Conservation (phyloP, 331 rosid genomes). For the Malus hybrid region DNA sequence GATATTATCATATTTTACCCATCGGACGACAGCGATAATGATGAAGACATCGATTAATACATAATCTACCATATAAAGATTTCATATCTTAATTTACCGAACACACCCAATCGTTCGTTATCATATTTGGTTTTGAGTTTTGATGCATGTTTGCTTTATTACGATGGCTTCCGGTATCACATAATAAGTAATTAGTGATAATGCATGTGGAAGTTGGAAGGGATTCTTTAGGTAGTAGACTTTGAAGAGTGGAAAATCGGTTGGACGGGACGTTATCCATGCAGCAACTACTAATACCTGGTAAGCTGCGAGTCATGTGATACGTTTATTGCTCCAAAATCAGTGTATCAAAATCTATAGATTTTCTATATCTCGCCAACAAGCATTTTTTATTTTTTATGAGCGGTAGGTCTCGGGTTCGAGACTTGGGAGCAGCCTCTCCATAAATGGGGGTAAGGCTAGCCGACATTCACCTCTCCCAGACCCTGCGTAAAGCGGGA, state of each 20-base stretch:
- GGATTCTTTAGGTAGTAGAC: no score
- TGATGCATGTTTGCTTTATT: not conserved
- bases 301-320: not conserved
- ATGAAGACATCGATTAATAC: not conserved
- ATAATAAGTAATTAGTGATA: no score
- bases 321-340: not conserved
- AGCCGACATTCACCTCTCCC: no score
- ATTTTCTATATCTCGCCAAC: not conserved
- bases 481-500: no score
- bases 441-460: no score
- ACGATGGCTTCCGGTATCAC: no score
- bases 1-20: slow-evolving; percentile 21
- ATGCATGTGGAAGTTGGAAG: no score
- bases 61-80: not conserved
- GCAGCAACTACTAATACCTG: not conserved
- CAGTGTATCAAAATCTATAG: not conserved
- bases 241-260: no score
- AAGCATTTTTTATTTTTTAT: no score
- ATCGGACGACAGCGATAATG: slow-evolving; percentile 4
- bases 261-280: no score
- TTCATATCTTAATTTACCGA: not conserved
- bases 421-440: no score
- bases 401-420: no score
- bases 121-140: not conserved
- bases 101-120: not conserved